Conservation (phyloP, 257 asterid species). For the Lycium barbarum region DNA sequence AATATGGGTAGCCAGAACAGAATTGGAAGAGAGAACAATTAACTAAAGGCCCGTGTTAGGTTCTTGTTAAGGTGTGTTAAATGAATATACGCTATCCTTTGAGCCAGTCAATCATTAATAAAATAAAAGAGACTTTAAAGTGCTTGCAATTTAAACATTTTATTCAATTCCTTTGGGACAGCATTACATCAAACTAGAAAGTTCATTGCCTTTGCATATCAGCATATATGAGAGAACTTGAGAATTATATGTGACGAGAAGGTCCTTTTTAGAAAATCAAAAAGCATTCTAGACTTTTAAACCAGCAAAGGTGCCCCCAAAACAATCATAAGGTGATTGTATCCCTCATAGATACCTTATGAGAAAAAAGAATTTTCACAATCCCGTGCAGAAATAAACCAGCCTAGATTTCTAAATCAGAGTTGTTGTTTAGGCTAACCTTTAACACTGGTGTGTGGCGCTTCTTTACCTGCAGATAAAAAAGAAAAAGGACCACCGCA, state of each 20-base stretch:
- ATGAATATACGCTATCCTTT: not conserved
- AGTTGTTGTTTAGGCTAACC: slow-evolving; percentile 44
- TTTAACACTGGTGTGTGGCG: slow-evolving; percentile 81
- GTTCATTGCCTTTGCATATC: not conserved
- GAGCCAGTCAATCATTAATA: not conserved
- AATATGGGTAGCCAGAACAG: not conserved
- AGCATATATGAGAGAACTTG: not conserved
- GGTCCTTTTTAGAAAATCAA: not conserved
- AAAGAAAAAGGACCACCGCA: not conserved
- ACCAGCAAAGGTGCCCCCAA: not conserved
- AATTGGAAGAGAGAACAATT: not conserved
- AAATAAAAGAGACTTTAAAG: not conserved
- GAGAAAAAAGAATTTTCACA: not conserved
- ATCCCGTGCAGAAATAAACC: not conserved
- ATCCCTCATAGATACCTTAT: not conserved
- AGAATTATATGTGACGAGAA: not conserved
- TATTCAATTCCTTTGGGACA: not conserved
- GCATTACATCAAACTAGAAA: slow-evolving; percentile 6
- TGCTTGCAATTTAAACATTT: not conserved
- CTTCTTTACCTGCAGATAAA: slow-evolving; percentile 73
- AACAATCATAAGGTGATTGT: not conserved
- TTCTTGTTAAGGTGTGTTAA: not conserved
- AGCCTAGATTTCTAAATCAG: not conserved
- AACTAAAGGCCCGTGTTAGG: not conserved
- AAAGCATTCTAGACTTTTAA: not conserved